A percentile compares a stretch with the other conserved stretches of the same genome.
Conservation (phyloP, 139 green algal genomes). For the Gonium pectorale region DNA sequence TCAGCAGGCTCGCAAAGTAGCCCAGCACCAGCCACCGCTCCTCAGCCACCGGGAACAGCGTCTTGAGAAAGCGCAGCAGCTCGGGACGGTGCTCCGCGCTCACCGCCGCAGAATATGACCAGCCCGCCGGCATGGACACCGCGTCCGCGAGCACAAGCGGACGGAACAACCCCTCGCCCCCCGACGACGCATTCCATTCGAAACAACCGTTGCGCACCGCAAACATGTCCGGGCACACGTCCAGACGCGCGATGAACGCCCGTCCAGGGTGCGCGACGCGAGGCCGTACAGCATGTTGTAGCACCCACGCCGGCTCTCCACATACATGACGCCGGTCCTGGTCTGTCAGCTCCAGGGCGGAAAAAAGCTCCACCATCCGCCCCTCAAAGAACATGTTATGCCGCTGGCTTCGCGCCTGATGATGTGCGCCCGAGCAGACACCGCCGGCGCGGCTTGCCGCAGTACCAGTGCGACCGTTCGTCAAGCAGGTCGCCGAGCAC, state of each 20-base stretch:
- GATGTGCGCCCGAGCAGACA: too few relatives aligned
- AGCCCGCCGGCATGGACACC: too few relatives aligned
- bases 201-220: neutral
- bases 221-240: neutral
- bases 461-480: too few relatives aligned
- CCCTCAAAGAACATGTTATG: neutral
- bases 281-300: neutral
- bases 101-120: neutral
- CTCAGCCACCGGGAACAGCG: neutral
- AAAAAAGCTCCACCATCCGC: neutral
- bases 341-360: neutral
- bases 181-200: neutral
- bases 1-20: neutral
- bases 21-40: neutral
- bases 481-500: too few relatives aligned
- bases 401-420: neutral
- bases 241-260: neutral
- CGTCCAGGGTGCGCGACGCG: neutral
- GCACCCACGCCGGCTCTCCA: neutral
- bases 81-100: neutral
- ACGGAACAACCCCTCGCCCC: neutral
- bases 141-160: neutral
- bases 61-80: neutral
- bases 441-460: too few relatives aligned
- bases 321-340: neutral